Percentiles rank a stretch among this genome's conserved stretches.
phyloP scores from a whole-genome alignment of 2,329 filamentous ascomycete genomes.

The Fusarium sp. region DNA sequence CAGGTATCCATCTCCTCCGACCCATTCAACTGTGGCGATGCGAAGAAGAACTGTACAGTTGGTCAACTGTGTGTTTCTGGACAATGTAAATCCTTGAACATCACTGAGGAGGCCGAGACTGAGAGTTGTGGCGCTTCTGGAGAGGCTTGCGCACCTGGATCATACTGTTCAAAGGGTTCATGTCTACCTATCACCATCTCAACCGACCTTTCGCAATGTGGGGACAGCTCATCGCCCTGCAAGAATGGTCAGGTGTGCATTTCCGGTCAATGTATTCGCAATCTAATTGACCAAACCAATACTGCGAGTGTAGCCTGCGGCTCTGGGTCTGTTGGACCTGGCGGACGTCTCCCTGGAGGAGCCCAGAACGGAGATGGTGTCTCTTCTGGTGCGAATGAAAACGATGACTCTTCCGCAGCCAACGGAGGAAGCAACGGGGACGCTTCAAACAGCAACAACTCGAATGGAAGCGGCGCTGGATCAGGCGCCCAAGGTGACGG shows the following conservation, averaged over 20 bases:
- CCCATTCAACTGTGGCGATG: slow-evolving; percentile 13
- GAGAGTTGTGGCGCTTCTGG: slow-evolving; percentile 10
- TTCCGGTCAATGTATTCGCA: slow-evolving; percentile 21
- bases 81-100: slow-evolving; percentile 13
- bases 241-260: slow-evolving; percentile 19
- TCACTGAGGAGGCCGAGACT: not conserved
- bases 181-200: slow-evolving; percentile 24
- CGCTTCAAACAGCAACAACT: not conserved
- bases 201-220: slow-evolving; percentile 21
- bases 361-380: not conserved
- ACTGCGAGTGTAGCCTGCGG: slow-evolving; percentile 7
- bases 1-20: slow-evolving; percentile 30
- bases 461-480: not conserved
- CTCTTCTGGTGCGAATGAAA: not conserved
- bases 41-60: slow-evolving; percentile 14
- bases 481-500: not conserved
- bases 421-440: not conserved
- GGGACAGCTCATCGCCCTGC: slow-evolving; percentile 6
- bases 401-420: not conserved
- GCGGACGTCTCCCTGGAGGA: slow-evolving; percentile 14
- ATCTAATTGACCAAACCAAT: slow-evolving; percentile 8
- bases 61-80: slow-evolving; percentile 29
- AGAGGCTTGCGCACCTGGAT: slow-evolving; percentile 12
- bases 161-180: slow-evolving; percentile 9
- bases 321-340: slow-evolving; percentile 17